Evolutionary conservation across 129 eudicot genomes (phyloP).

Genomic region (Dittrichia graveolens): DNA sequence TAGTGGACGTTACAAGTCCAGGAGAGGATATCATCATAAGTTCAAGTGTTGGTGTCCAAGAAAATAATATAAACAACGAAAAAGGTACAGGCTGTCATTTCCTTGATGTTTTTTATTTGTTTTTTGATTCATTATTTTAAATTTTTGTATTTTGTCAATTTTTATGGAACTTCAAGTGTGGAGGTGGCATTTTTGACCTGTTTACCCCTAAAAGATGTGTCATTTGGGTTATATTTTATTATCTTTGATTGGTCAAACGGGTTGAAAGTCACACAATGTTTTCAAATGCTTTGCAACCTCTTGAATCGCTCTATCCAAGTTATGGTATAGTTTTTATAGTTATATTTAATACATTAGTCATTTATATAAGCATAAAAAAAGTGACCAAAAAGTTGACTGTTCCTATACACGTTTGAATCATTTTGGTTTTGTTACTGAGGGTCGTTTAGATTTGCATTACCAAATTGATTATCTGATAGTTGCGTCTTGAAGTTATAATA

Average conservation of each 20-base stretch:
- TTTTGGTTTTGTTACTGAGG: not conserved
- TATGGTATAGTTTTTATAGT: not conserved
- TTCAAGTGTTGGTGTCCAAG: constrained; percentile 30
- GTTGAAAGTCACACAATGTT: not conserved
- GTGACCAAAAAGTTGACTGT: too few species aligned
- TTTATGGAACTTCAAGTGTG: not conserved
- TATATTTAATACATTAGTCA: not conserved
- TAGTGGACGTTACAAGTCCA: constrained; percentile 31
- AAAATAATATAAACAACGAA: constrained; percentile 32
- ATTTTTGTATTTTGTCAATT: not conserved
- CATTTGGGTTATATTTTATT: not conserved
- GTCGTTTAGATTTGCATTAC: too few species aligned
- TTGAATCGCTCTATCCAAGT: not conserved
- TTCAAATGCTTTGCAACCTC: not conserved
- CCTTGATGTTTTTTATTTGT: too few species aligned
- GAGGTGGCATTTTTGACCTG: not conserved
- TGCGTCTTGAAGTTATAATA: too few species aligned
- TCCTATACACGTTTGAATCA: not conserved
- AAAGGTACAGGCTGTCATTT: constrained; percentile 31
- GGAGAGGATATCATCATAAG: constrained; percentile 55
- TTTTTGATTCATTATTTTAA: not conserved
- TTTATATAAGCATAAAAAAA: too few species aligned
- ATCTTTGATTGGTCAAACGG: not conserved
- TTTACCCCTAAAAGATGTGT: not conserved
- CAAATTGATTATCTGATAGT: too few species aligned